Evolutionary conservation across 129 eudicot genomes (phyloP), one percentile per base, ranked within the genome.

Genomic region (Centaurea solstitialis): DNA sequence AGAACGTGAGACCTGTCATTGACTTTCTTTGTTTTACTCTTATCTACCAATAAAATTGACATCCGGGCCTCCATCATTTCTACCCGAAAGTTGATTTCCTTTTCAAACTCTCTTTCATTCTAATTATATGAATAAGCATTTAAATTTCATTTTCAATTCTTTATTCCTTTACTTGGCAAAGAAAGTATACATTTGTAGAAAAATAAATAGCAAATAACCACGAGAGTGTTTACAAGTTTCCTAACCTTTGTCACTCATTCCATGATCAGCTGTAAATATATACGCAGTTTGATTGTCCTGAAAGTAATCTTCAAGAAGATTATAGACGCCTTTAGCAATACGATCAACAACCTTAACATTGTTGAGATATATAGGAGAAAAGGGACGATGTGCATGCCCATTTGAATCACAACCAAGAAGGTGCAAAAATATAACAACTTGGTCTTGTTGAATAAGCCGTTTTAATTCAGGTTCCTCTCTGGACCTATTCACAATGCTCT

Each of bases 341-440:
- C 77, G 80, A 80, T 96, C 98, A 81, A 96, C 99, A 80, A 96
- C 99, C 85, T 91, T 96, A 39, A 96, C 98, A 76, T 96, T 96
- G 77, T 96, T 96, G 82, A 96, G 98, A 86, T 96, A 96, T 83
- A 91, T 93, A 83, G 93, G 74, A 28, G 99, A 96, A 89, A 66
- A 93, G 33, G 99, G 99, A 77, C 97, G 95, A 82, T 96, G 98
- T 83, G 99, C 99, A 84, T 96, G 99, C 83, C 99, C 99, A 86
- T 96, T 96, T 78, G 99, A 93, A 88, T 96, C 99, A 83, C 99
- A 96, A 81, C 99, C 99, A 81, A 96, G 97, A 40, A 96, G 88
- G 75, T 96, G 99, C 70, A 96, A 87, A 81, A 96, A 96, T 78
- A 96, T 78, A 76, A 89, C 98, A 80, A 91, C 77, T 1, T 93